phyloP scores from a whole-genome alignment of 2,329 filamentous ascomycete species.

The Trichoderma arundinaceum region DNA sequence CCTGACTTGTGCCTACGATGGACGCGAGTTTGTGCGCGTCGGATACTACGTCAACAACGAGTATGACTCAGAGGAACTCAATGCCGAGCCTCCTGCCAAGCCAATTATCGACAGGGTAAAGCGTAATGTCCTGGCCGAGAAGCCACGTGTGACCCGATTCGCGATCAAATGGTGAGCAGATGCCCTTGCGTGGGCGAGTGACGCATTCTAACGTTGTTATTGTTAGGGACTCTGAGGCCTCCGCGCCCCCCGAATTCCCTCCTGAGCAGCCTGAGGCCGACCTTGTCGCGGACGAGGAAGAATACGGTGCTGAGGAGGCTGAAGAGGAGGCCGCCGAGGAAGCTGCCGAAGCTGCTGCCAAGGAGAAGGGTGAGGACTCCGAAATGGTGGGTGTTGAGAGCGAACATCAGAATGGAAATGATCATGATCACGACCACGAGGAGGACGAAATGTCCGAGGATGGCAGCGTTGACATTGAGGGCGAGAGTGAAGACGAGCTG shows the following conservation, averaged over 20 bases:
- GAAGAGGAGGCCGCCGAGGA: slow-evolving; percentile 73
- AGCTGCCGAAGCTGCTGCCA: slow-evolving; percentile 56
- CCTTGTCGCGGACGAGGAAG: slow-evolving; percentile 79
- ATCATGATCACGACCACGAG: slow-evolving; percentile 51
- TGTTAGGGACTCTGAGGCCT: slow-evolving; percentile 94
- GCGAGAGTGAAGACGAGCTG: slow-evolving; percentile 75
- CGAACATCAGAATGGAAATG: slow-evolving; percentile 44
- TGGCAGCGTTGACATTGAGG: slow-evolving; percentile 79
- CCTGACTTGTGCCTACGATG: slow-evolving; percentile 94
- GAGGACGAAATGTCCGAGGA: slow-evolving; percentile 74
- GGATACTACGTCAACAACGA: slow-evolving; percentile 99
- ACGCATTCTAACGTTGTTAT: slow-evolving; percentile 29
- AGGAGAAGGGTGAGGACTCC: slow-evolving; percentile 66
- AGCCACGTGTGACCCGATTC: slow-evolving; percentile 95
- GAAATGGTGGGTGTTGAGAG: slow-evolving; percentile 77
- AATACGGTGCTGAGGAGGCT: slow-evolving; percentile 89
- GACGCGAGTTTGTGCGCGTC: slow-evolving; percentile 94
- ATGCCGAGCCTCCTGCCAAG: slow-evolving; percentile 87
- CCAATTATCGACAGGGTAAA: slow-evolving; percentile 90
- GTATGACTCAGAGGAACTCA: slow-evolving; percentile 90
- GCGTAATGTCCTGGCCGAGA: slow-evolving; percentile 93
- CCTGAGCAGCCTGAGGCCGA: slow-evolving; percentile 98
- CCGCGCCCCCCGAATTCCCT: slow-evolving; percentile 92
- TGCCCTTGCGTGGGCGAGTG: slow-evolving; percentile 14
- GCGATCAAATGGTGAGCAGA: slow-evolving; percentile 87